phyloP scores from a whole-genome alignment of 495 filamentous ascomycete species.

The Astrothelium macrocarpum region DNA sequence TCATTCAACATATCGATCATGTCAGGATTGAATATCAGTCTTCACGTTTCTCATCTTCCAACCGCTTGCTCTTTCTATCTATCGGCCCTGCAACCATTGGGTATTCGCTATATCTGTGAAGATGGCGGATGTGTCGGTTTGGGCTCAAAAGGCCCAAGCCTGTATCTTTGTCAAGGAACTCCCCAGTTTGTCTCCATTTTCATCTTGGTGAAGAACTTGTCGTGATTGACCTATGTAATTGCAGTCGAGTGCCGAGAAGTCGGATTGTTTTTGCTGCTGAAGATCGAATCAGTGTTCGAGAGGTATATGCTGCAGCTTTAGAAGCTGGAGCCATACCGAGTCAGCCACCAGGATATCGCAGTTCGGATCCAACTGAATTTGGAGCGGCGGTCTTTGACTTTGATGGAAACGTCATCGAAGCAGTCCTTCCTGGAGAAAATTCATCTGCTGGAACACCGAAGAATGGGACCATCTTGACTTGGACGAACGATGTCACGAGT shows the following conservation, averaged over 20 bases:
- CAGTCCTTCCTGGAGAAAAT: conserved; percentile 37
- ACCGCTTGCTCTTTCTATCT: conserved; percentile 75
- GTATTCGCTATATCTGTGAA: conserved; percentile 54
- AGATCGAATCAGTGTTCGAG: conserved; percentile 42
- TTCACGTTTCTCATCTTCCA: conserved; percentile 66
- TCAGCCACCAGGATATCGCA: conserved; percentile 45
- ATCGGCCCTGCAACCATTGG: conserved; percentile 61
- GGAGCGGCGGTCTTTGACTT: conserved; percentile 53
- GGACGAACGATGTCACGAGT: conserved; percentile 23
- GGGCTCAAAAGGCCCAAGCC: conserved; percentile 47
- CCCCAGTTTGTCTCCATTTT: conserved; percentile 37
- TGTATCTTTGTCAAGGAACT: conserved; percentile 49
- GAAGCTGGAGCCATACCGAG: conserved; percentile 49
- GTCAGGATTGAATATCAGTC: conserved; percentile 32
- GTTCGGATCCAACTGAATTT: conserved; percentile 45
- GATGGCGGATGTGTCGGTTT: conserved; percentile 44
- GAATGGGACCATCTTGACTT: conserved; percentile 29
- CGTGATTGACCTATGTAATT: neutral
- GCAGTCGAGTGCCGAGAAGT: conserved; percentile 18
- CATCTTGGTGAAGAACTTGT: neutral
- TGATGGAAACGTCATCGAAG: conserved; percentile 53
- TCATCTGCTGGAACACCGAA: conserved; percentile 9
- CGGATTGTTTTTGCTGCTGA: conserved; percentile 52
- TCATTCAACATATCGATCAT: neutral
- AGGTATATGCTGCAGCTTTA: conserved; percentile 51